Base-by-base conservation (phyloP, 2,329 filamentous ascomycete genomes). In the Plectosphaerella sp. region DNA sequence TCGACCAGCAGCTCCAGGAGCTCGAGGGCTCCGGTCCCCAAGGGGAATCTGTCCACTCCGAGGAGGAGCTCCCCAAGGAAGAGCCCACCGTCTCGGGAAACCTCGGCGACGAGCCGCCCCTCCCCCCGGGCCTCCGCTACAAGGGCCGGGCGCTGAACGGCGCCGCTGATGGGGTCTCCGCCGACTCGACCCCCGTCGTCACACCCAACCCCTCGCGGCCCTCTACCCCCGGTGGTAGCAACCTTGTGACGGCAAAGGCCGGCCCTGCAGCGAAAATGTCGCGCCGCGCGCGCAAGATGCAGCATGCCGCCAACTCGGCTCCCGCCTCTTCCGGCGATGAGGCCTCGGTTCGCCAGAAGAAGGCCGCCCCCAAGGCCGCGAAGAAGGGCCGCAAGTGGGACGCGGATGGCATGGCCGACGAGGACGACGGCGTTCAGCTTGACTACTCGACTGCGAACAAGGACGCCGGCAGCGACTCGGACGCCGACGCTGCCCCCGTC, bases 371-470 rank as follows among this genome's bases (percentile, higher is more conserved):
- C 24, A 84, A 83, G 58, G 70, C 77, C 12, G 77, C 74, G 9
- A 97, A 97, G 76, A 92, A 91, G 68, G 90, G 90, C 61, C 84
- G 94, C 57, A 91, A 88, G 65, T 99, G 94, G 94, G 89, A 92
- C 63, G 89, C 88, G 5, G 90, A 96, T 65, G 94, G 28, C 4
- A 76, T 87, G 60, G 91, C 90, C 7, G 89, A 92, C 58, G 93
- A 96, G 64, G 89, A 91, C 52, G 88, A 89, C 54, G 84, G 83
- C 61, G 78, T 87, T 15, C 83, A 89, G 54, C 78, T 99, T 35
- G 94, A 99, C 72, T 99, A 97, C 71, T 99, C 94, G n/a, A 80
- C 79, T 4, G 79, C 78, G 8, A 71, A 76, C 18, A 79, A 78
- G 46, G 74, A 73, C 45, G 65, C 70, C 22, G 74, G 73, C 41